These are phyloP conservation scores for Dothistroma septosporum DNA, from an alignment of 2,329 filamentous ascomycete genomes.

Conservation along the genomic window DNA sequence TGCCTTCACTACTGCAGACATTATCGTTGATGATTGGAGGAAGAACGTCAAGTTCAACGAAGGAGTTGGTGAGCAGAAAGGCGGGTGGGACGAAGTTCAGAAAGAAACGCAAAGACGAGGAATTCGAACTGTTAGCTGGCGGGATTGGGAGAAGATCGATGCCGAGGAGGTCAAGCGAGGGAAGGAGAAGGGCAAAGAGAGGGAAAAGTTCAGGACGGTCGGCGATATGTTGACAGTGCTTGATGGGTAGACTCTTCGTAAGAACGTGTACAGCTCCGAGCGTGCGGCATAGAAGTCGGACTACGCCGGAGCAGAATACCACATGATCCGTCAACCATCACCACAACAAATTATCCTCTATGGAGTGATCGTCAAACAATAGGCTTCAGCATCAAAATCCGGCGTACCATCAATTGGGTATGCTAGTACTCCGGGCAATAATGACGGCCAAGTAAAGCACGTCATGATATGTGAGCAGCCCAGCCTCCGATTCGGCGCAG, in stretches of 20 bases:
- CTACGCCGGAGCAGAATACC: background rate
- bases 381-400: no score
- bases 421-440: background rate
- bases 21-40: constrained; percentile 74
- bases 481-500: background rate
- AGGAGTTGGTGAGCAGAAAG: constrained; percentile 37
- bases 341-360: background rate
- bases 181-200: constrained; percentile 63
- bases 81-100: constrained; percentile 75
- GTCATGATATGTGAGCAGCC: background rate
- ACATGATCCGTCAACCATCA: background rate
- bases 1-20: constrained; percentile 83
- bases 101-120: constrained; percentile 54
- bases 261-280: background rate
- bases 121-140: constrained; percentile 68
- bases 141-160: constrained; percentile 84
- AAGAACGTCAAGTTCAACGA: constrained; percentile 42
- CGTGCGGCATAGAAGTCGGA: background rate
- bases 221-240: constrained; percentile 55
- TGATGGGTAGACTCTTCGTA: constrained; percentile 21
- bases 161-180: constrained; percentile 68
- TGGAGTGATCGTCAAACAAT: no score
- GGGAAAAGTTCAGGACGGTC: constrained; percentile 62
- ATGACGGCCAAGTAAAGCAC: background rate
- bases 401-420: no score